Evolutionary conservation across 495 filamentous ascomycete species (phyloP), one percentile per base, ranked within the genome.

Genomic region (Stereocaulon alpinum): DNA sequence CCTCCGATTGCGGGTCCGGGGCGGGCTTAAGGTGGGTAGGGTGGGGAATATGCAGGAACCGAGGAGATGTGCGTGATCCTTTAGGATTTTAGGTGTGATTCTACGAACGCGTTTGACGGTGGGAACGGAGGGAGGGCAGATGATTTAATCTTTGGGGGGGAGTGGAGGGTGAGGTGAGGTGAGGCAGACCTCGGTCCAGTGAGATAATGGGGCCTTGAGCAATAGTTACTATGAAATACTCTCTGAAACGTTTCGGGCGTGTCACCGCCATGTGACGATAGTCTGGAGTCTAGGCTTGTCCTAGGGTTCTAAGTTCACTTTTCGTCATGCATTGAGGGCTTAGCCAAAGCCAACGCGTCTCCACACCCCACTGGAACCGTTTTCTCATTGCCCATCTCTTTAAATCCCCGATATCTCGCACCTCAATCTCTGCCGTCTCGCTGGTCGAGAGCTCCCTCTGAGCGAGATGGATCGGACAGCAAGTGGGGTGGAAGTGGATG

Each of bases 251-350:
- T 37, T 37, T 37, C 34, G 34, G 34, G 7, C 27, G 27, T 52
- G 49, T 34, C 49, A 32, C 49, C 17, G 30, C 49, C 49, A 34
- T 52, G 29, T 52, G 49, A 52, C 34, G 49, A 34, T 52, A 5
- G 29, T 34, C 49, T 52, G 34, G 20, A n/a, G 32, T n/a, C 49
- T 52, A 20, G n/a, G n/a, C 11, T 10, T 2, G 17, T 37, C 1
- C 34, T 37, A 37, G 34, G 34, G 34, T 37, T 37, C 12, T 2
- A 37, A 10, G 30, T 6, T 20, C 20, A 5, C 30, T 37, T 37
- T 37, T 6, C 30, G 30, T 10, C 34, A 1, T 37, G 49, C 29
- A 18, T 52, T 30, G 24, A 34, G 27, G 15, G 32, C 29, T 51
- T n/a, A 29, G 30, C 49, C 30, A 5, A 22, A 14, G 12, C 30